Conservation (phyloP, 495 filamentous ascomycete genomes). For the Chaetomium fimeti region DNA sequence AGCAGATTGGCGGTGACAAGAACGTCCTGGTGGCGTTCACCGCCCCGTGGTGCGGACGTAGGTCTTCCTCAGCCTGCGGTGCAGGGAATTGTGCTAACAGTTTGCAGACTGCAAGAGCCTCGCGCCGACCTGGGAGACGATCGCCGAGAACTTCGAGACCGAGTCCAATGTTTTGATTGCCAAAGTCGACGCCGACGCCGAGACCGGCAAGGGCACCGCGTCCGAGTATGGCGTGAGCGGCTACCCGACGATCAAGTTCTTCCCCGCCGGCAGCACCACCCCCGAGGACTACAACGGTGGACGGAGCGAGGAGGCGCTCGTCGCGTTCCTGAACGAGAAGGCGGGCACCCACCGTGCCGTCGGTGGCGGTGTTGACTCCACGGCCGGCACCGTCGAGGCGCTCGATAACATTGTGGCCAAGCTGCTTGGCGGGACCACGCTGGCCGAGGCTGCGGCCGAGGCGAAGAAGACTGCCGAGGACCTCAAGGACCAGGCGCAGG, state of each 20-base stretch:
- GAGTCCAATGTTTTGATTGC: constrained; percentile 80
- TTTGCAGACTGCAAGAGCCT: constrained; percentile 89
- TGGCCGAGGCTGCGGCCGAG: constrained; percentile 61
- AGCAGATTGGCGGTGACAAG: constrained; percentile 77
- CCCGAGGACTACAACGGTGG: constrained; percentile 70
- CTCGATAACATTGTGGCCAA: constrained; percentile 73
- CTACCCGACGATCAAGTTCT: constrained; percentile 98
- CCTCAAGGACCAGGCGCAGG: constrained; percentile 58
- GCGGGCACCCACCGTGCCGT: constrained; percentile 80
- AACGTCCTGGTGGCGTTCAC: constrained; percentile 95
- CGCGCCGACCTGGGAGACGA: constrained; percentile 83
- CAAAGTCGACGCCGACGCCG: constrained; percentile 91
- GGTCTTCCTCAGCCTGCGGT: constrained; percentile 42
- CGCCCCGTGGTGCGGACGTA: constrained; percentile 96
- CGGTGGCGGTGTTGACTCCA: constrained; percentile 76
- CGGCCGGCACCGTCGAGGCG: constrained; percentile 75
- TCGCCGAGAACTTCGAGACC: constrained; percentile 76
- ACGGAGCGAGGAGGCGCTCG: constrained; percentile 72
- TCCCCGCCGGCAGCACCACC: constrained; percentile 81
- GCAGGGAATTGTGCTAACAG: constrained; percentile 29
- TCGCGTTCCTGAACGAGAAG: constrained; percentile 84
- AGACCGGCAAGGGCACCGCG: constrained; percentile 74
- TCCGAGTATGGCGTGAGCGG: constrained; percentile 73
- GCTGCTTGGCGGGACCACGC: constrained; percentile 55
- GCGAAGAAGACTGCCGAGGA: constrained; percentile 65